phyloP scores from a whole-genome alignment of 2,329 filamentous ascomycete species.

The Cladorrhinum sp. region DNA sequence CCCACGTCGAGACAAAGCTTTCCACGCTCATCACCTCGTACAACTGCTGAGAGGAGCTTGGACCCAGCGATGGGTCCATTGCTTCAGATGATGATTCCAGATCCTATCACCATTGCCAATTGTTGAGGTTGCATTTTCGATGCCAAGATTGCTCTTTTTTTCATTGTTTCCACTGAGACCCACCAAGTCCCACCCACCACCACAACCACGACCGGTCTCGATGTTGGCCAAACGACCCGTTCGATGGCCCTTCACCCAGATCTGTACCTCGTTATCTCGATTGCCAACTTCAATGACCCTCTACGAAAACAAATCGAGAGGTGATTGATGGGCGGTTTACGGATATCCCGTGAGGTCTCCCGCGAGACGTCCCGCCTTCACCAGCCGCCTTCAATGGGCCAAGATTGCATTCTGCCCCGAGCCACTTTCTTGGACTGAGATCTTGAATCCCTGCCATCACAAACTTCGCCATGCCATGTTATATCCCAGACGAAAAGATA shows the following conservation, averaged over 20 bases:
- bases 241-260: neutral
- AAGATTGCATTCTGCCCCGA: conserved; percentile 3
- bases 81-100: conserved; percentile 16
- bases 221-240: neutral
- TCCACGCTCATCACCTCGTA: conserved; percentile 5
- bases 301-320: neutral
- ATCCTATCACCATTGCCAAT: conserved; percentile 14
- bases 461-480: conserved; percentile 2
- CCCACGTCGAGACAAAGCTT: conserved; percentile 32
- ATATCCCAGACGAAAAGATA: neutral
- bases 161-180: neutral
- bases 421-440: neutral
- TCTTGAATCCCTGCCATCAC: neutral
- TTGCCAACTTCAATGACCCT: neutral
- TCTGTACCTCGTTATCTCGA: neutral
- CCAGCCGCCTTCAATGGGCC: neutral
- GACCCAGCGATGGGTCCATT: conserved; percentile 28
- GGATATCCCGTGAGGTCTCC: no score
- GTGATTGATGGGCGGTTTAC: no score
- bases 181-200: no score
- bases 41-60: conserved; percentile 6
- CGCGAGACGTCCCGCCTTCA: no score
- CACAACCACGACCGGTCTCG: neutral
- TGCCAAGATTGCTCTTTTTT: neutral
- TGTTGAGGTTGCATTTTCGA: neutral